Evolutionary conservation across 192 early-diverging fungal species (phyloP).

Genomic region (Anaeromyces robustus): DNA sequence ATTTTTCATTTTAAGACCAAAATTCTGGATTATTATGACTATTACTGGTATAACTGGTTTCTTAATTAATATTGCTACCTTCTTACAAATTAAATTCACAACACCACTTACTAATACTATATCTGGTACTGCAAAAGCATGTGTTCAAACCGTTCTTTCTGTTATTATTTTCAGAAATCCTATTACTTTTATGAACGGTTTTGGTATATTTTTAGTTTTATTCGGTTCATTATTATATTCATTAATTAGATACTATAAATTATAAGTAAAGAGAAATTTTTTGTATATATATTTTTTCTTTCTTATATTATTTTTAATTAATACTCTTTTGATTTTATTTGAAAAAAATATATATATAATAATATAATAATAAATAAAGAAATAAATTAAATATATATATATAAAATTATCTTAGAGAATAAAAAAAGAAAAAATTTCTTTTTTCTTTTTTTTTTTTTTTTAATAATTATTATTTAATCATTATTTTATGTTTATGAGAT

Average conservation of each 20-base stretch:
- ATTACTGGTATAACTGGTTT: slow-evolving; percentile 46
- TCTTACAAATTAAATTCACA: slow-evolving; percentile 53
- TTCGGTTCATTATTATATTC: neutral
- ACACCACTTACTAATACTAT: slow-evolving; percentile 52
- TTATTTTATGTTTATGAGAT: too few relatives aligned
- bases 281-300: too few relatives aligned
- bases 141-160: slow-evolving; percentile 45
- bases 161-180: slow-evolving; percentile 44
- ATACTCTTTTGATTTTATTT: too few relatives aligned
- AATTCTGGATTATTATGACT: slow-evolving; percentile 45
- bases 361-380: too few relatives aligned
- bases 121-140: slow-evolving; percentile 51
- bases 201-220: neutral
- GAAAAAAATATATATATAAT: too few relatives aligned
- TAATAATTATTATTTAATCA: too few relatives aligned
- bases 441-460: too few relatives aligned
- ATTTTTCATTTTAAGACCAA: slow-evolving; percentile 22
- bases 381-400: too few relatives aligned
- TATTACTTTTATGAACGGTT: slow-evolving; percentile 17
- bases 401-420: too few relatives aligned
- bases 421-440: too few relatives aligned
- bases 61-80: slow-evolving; percentile 52
- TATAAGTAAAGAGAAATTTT: neutral
- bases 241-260: neutral
- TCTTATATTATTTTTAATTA: too few relatives aligned